Base-by-base conservation (phyloP, 495 filamentous ascomycete genomes). In the Bathelium albidoporum region DNA sequence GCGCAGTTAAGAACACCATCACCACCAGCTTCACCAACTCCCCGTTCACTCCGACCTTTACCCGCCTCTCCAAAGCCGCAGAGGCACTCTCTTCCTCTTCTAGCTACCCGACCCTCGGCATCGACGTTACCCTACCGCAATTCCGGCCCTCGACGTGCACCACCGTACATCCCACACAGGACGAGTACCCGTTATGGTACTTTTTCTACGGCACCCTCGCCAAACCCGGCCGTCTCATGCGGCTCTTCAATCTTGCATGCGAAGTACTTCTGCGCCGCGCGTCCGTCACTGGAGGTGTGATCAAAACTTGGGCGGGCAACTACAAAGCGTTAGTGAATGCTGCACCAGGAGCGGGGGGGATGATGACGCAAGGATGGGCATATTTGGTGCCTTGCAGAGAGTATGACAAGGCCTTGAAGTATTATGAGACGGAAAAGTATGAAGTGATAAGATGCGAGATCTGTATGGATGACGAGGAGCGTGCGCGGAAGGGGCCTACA, bases 161-260 rank as follows among this genome's bases (percentile, higher is more conserved):
- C 9, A n/a, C 11, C 5, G 26, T 59, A 28, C 36, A 26, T 2
- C 69, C 72, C 1, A 41, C 59, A 5, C 73, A 76, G 52, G 63
- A 76, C 34, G 59, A 79, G 55, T 77, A 76, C 55, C 78, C 75
- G 0, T 75, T 80, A 0, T 77, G 70, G 1, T 78, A 74, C 63
- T 75, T 76, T 59, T 74, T 76, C 66, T 74, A 76, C 61, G 71
- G 73, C 58, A 73, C 69, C 7, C 62, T 76, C 11, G 59, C 66
- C 2, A 65, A 76, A 31, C 67, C 71, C 0, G 28, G 64, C 0
- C 45, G 66, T 60, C 60, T 76, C 1, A 20, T 45, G 2, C 60
- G 70, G 1, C 61, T 71, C 18, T 65, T 75, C 7, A 58, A 32
- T 2, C 24, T 74, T 16, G 64, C 69, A 3, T 16, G 64, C 1